Conservation (phyloP, 1,284 basidiomycete genomes). For the Cryptococcus sp. region DNA sequence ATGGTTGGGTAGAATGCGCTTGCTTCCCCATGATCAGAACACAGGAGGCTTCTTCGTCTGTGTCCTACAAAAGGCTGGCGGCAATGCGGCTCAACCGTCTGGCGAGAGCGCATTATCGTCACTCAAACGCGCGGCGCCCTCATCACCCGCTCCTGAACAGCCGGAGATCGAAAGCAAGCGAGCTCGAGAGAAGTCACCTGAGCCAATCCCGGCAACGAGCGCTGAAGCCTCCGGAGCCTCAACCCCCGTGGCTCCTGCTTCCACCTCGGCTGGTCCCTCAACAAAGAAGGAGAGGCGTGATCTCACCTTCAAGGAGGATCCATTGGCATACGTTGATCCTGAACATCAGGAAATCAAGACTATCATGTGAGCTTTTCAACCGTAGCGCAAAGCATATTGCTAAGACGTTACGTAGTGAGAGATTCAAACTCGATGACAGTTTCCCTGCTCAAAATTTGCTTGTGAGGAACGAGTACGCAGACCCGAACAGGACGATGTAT, state of each 20-base stretch:
- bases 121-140: conserved; percentile 11
- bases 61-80: conserved; percentile 65
- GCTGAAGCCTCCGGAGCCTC: not conserved
- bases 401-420: conserved; percentile 58
- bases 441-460: conserved; percentile 66
- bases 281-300: conserved; percentile 53
- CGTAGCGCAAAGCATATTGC: not conserved
- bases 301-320: conserved; percentile 79
- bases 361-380: conserved; percentile 34
- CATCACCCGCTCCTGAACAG: conserved; percentile 20
- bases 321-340: conserved; percentile 75
- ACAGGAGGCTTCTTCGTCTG: conserved; percentile 98
- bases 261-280: not conserved
- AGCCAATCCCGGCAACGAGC: not conserved
- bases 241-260: conserved; percentile 6
- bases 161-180: conserved; percentile 11
- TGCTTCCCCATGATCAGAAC: conserved; percentile 95
- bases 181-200: conserved; percentile 42
- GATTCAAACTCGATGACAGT: conserved; percentile 68
- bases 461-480: conserved; percentile 85
- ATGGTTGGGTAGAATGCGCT: conserved; percentile 63
- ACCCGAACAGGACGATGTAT: conserved; percentile 79
- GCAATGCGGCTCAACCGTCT: conserved; percentile 3
- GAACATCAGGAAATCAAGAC: conserved; percentile 68
- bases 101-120: conserved; percentile 1